Base-by-base conservation (phyloP, 1,284 basidiomycete genomes). In the Tilletia indica region DNA sequence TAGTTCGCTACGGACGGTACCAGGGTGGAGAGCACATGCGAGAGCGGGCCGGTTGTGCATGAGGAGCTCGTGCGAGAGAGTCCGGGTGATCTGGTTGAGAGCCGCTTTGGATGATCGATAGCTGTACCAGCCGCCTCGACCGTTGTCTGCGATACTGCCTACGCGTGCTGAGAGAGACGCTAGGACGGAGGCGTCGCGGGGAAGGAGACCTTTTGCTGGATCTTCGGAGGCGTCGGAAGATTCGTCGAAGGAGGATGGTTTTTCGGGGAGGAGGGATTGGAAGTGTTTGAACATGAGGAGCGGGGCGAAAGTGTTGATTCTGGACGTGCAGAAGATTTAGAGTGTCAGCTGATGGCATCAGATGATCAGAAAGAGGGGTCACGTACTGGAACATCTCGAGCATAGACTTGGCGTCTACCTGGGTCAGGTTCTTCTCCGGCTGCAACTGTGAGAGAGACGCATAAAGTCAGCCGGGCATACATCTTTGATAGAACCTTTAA, bases 101-200 rank as follows among this genome's bases (percentile, higher is more conserved):
- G 91, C 91, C 0, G 91, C 89, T 82, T 92, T 92, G 70, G 90
- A 91, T 70, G 90, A 86, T 58, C 91, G 87, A 82, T 92, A 92
- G 36, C 89, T 90, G 82, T 90, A 91, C 91, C 91, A 92, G 39
- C 87, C 89, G 6, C 90, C 90, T 67, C 86, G 86, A 45, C 84
- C 83, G 80, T 91, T 91, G 80, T 91, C 89, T 19, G 86, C 86
- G 72, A 90, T 88, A 61, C 88, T 89, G 42, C 89, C 89, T 11
- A 90, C 88, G 54, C 89, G 88, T 4, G 89, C 89, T 11, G 88
- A 87, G 74, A 90, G 76, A 8, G 80, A 83, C 31, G 86, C 85
- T 51, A 87, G 83, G 36, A 87, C 78, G 63, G 84, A 83, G 19
- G 84, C 72, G 2, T 81, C 79, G 1, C 73, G 56, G 1, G 78